Conservation (phyloP, 2,329 filamentous ascomycete species). For the Alternaria sp. region DNA sequence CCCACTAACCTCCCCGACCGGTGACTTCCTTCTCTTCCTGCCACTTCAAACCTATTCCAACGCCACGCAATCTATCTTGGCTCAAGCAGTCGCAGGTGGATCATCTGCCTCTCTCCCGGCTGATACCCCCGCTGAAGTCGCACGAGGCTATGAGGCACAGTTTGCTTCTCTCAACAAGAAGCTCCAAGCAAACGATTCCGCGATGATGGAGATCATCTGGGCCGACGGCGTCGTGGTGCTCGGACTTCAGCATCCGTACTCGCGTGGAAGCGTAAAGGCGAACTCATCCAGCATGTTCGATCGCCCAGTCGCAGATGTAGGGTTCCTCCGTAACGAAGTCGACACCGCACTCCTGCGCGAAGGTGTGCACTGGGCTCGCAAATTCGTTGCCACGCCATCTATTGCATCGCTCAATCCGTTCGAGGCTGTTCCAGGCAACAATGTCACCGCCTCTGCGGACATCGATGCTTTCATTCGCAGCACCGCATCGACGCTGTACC, state of each 20-base stretch:
- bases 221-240: slow-evolving; percentile 23
- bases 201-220: slow-evolving; percentile 30
- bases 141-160: slow-evolving; percentile 20
- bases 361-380: slow-evolving; percentile 26
- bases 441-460: slow-evolving; percentile 25
- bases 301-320: slow-evolving; percentile 28
- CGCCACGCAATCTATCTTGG: slow-evolving; percentile 14
- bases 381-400: slow-evolving; percentile 11
- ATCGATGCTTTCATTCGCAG: slow-evolving; percentile 23
- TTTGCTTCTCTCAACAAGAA: slow-evolving; percentile 26
- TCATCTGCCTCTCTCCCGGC: slow-evolving; percentile 23
- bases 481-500: slow-evolving; percentile 24
- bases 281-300: slow-evolving; percentile 28
- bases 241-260: slow-evolving; percentile 32
- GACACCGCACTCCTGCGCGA: slow-evolving; percentile 30
- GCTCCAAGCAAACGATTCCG: slow-evolving; percentile 21
- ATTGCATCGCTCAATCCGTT: slow-evolving; percentile 26
- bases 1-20: slow-evolving; percentile 23
- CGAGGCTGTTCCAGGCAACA: slow-evolving; percentile 27
- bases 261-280: slow-evolving; percentile 33
- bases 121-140: slow-evolving; percentile 22
- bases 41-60: slow-evolving; percentile 27
- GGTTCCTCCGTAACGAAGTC: slow-evolving; percentile 32
- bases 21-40: slow-evolving; percentile 32
- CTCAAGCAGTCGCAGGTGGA: slow-evolving; percentile 20